Evolutionary conservation across 176 grass and related monocot species (phyloP), one percentile per base, ranked within the genome.

Genomic region (Avena eriantha): DNA sequence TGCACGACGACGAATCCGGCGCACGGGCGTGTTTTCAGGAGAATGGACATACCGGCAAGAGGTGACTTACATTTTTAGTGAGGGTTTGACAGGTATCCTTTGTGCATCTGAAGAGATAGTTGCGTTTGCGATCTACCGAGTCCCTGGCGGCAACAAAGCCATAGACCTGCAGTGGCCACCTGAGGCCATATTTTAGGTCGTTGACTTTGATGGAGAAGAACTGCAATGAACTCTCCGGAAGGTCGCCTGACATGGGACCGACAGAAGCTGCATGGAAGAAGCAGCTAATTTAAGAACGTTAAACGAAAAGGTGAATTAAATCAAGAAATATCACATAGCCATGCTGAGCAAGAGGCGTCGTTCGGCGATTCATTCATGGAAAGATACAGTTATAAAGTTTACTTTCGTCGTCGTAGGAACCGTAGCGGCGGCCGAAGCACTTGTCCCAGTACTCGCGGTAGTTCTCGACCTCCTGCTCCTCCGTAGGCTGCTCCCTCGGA

Each of bases 221-320:
- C 41, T 73, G 69, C 5, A 73, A 13, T 41, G 10, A 73, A 14
- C 69, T 73, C 21, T 73, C 69, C 1, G 69, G 69, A 7, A 73
- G 39, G 7, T 41, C 39, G 39, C 39, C 6, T 41, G 39, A 73
- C 41, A 73, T 73, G 39, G 69, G 69, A 1, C 9, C 21, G 47
- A 73, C 41, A 73, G 70, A 73, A 47, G 70, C 70, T 73, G n/a
- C 41, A 47, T 46, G 69, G 59, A 63, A 9, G 70, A 73, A 73
- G 70, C 22, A 23, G 18, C 7, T 31, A n/a, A 73, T 8, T 14
- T 23, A 41, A 21, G 35, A 73, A 46, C 33, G 10, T 31, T 69
- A 16, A 67, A 55, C 18, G 51, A 55, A 41, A 41, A 41, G 39
- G 39, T 41, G 36, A 39, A 39, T 39, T 39, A 6, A 39, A 39